Conservation (phyloP, 140 eudicot genomes). For the Bidens hawaiensis region DNA sequence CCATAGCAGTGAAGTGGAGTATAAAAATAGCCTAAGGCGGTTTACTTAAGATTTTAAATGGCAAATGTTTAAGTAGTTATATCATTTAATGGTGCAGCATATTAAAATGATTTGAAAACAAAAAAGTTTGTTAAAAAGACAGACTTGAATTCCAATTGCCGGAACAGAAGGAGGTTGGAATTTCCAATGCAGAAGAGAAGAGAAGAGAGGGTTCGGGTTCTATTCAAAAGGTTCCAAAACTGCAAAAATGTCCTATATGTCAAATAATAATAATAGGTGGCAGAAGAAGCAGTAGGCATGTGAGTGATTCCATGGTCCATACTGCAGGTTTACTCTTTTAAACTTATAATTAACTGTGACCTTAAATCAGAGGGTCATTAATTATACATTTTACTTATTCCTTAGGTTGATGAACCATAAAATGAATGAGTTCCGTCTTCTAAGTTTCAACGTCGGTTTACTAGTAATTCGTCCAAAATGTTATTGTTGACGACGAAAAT, state of each 20-base stretch:
- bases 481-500: background rate
- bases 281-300: constrained; percentile 52
- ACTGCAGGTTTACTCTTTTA: constrained; percentile 35
- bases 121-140: constrained; percentile 19
- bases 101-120: constrained; percentile 3
- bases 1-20: too few species aligned
- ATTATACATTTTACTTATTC: constrained; percentile 8
- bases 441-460: background rate
- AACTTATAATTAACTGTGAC: constrained; percentile 2
- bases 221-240: constrained; percentile 35
- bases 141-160: constrained; percentile 42
- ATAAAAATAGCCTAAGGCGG: too few species aligned
- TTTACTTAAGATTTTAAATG: too few species aligned
- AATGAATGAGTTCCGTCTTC: background rate
- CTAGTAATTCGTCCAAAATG: background rate
- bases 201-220: too few species aligned
- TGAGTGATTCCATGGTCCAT: constrained; percentile 35
- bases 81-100: background rate
- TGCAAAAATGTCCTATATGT: constrained; percentile 18
- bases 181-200: constrained; percentile 40
- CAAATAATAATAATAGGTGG: constrained; percentile 18
- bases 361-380: constrained; percentile 2
- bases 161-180: constrained; percentile 39
- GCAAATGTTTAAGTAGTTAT: background rate
- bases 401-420: constrained; percentile 13